Base-by-base conservation (phyloP, 148 eudicot genomes). In the Fagopyrum esculentum region DNA sequence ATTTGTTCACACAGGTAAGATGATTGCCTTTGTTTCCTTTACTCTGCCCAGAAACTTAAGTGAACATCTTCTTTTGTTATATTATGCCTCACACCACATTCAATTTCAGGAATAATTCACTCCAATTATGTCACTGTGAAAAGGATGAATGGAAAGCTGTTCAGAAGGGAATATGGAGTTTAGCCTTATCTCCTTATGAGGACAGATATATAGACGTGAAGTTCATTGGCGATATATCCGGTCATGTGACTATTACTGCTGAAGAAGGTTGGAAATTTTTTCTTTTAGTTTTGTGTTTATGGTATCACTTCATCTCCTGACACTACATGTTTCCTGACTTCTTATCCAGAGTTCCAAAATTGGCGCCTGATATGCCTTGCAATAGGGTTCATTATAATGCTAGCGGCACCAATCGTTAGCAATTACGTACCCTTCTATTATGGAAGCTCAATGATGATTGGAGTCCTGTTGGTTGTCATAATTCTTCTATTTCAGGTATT, bases 361-460 rank as follows among this genome's bases (percentile, higher is more conserved):
- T 95, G 98, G 98, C 96, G 97, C 56, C 71, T 92, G 55, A 26
- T 89, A 75, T 87, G 81, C 77, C 92, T 95, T 77, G 88, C 79
- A 19, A 0, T 86, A 73, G 98, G 98, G 75, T 61, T 95, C 56
- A 45, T 85, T 55, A 54, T 90, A 43, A 78, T 90, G 84, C 75
- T 95, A 48, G 74, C 84, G 83, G 97, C 97, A 76, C 97, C 98
- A n/a, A 75, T 89, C 79, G 89, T 90, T 71, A 90, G 96, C 86
- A 78, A 84, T 77, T 95, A 93, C 91, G 97, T 92, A 77, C 98
- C 97, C 44, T 95, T 95, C 83, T 95, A 95, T 81, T 95, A 95
- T 72, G 88, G 96, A 81, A 92, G 96, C 75, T 90, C 97, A 30
- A 95, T 95, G 98, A 89, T 86, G 22, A 85, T 90, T 40, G 98